Percentiles rank a stretch among this genome's conserved stretches.
Conservation (phyloP, 148 eudicot species). For the Vaccinium darrowii region DNA sequence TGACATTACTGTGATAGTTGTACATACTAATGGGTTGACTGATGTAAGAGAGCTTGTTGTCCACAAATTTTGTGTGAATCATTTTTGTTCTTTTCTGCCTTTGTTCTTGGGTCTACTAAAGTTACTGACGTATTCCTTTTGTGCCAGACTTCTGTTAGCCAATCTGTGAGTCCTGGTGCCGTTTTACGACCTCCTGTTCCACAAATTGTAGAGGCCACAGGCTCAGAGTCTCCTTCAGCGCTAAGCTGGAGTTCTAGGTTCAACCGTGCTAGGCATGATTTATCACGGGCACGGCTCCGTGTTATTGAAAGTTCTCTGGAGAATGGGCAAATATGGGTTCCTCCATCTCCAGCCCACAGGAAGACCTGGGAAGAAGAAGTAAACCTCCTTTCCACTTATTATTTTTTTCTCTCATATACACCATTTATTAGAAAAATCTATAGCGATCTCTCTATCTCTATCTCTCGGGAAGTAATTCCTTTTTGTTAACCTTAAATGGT, state of each 20-base stretch:
- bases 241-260: conserved; percentile 55
- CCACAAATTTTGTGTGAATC: background rate
- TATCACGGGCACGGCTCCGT: conserved; percentile 86
- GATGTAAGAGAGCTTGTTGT: conserved; percentile 49
- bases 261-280: conserved; percentile 79
- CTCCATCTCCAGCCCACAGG: conserved; percentile 83
- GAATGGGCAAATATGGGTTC: conserved; percentile 81
- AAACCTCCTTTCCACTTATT: conserved; percentile 20
- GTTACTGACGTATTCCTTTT: conserved; percentile 14
- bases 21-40: conserved; percentile 67
- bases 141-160: conserved; percentile 44
- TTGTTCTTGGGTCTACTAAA: background rate
- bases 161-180: conserved; percentile 45
- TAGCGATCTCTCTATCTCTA: background rate
- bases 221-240: conserved; percentile 85
- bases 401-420: conserved; percentile 12
- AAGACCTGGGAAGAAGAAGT: conserved; percentile 99
- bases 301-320: conserved; percentile 92
- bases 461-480: background rate
- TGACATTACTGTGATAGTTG: conserved; percentile 94
- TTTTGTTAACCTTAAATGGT: background rate
- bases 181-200: conserved; percentile 50
- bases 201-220: conserved; percentile 74
- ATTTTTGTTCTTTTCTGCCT: background rate
- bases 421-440: background rate